phyloP scores from a whole-genome alignment of 2,329 filamentous ascomycete species.

The Rasamsonia emersonii region DNA sequence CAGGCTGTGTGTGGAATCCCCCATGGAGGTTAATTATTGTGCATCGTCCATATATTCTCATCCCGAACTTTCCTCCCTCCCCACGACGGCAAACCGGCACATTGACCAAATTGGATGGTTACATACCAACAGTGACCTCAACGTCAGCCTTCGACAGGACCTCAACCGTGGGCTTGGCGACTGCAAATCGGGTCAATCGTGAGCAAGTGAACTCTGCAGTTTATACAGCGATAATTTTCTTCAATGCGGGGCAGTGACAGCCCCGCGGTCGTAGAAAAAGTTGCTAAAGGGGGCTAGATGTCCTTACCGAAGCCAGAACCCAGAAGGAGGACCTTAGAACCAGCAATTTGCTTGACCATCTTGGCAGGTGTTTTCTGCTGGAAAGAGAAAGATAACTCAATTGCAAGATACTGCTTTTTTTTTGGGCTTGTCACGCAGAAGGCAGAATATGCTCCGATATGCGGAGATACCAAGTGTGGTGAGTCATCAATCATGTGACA shows the following conservation, averaged over 20 bases:
- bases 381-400: slow-evolving; percentile 5
- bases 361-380: slow-evolving; percentile 16
- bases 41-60: background rate
- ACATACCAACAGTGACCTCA: slow-evolving; percentile 56
- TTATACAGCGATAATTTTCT: slow-evolving; percentile 5
- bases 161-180: slow-evolving; percentile 57
- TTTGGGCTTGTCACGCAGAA: too few species aligned
- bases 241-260: slow-evolving; percentile 13
- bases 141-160: slow-evolving; percentile 54
- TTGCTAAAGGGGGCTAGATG: background rate
- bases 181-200: slow-evolving; percentile 24
- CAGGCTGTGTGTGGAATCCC: slow-evolving; percentile 51
- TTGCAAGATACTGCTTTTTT: too few species aligned
- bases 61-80: too few species aligned
- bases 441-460: too few species aligned
- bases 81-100: slow-evolving; percentile 1
- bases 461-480: too few species aligned
- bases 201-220: too few species aligned
- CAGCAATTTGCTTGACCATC: slow-evolving; percentile 29
- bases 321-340: slow-evolving; percentile 31
- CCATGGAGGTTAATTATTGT: slow-evolving; percentile 1
- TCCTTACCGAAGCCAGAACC: slow-evolving; percentile 30
- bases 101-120: slow-evolving; percentile 4
- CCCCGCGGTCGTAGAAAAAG: slow-evolving; percentile 1
- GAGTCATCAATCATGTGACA: too few species aligned